A percentile compares a stretch with the other conserved stretches of the same genome.
These are phyloP conservation scores for Phlyctochytrium arcticum DNA, from an alignment of 192 early-diverging fungal genomes.

Conservation along the genomic window DNA sequence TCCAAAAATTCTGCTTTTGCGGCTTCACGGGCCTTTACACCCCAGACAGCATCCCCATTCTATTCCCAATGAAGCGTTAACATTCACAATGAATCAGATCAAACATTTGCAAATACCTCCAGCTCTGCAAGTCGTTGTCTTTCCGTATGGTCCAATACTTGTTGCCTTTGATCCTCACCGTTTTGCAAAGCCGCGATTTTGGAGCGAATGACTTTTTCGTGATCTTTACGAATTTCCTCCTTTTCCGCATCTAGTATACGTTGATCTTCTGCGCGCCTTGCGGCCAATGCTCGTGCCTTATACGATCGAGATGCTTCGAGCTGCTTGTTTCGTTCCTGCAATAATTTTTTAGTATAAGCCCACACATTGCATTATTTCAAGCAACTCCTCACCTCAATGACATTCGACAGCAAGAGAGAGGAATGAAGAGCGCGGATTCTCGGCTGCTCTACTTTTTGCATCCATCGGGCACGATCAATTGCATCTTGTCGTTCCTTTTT, in stretches of 20 bases:
- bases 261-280: not conserved
- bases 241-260: constrained; percentile 1
- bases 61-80: too few relatives aligned
- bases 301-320: constrained; percentile 14
- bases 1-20: too few relatives aligned
- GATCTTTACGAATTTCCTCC: not conserved
- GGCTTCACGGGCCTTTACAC: too few relatives aligned
- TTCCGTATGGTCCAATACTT: too few relatives aligned
- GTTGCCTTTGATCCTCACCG: constrained; percentile 5
- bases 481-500: constrained; percentile 27
- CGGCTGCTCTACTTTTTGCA: constrained; percentile 33
- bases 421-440: constrained; percentile 31
- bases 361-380: too few relatives aligned
- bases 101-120: too few relatives aligned
- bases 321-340: constrained; percentile 44
- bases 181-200: constrained; percentile 8
- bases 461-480: constrained; percentile 36
- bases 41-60: too few relatives aligned
- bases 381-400: constrained; percentile 29
- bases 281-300: not conserved
- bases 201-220: not conserved
- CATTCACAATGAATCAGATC: too few relatives aligned
- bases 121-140: not conserved
- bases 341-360: not conserved
- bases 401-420: constrained; percentile 40